Evolutionary conservation across 1,284 basidiomycete genomes (phyloP).

Genomic region (Moniliophthora roreri): DNA sequence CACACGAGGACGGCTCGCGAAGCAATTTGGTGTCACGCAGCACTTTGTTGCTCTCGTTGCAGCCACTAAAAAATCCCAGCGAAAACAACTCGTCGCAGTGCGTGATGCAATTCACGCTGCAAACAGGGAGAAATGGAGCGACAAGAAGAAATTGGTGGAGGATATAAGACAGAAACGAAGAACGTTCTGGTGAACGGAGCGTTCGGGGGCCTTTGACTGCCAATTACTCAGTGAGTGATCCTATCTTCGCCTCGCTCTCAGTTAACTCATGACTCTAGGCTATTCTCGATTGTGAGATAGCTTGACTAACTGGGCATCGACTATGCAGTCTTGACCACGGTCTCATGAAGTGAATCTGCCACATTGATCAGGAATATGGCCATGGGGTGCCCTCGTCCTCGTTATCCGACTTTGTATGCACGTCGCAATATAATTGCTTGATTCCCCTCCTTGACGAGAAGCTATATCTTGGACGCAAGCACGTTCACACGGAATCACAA

Average conservation of each 20-base stretch:
- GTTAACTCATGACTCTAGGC: not conserved
- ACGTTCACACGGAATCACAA: too few relatives aligned
- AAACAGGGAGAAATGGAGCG: conserved; percentile 55
- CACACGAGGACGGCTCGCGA: conserved; percentile 51
- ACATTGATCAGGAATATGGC: too few relatives aligned
- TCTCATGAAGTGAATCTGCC: too few relatives aligned
- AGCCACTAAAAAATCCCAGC: conserved; percentile 47
- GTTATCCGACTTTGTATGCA: too few relatives aligned
- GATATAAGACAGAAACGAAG: conserved; percentile 58
- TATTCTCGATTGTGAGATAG: too few relatives aligned
- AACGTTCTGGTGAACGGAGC: conserved; percentile 51
- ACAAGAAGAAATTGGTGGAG: conserved; percentile 49
- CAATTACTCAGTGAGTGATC: too few relatives aligned
- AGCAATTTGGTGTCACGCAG: conserved; percentile 56
- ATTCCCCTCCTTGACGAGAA: not conserved
- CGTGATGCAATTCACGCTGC: conserved; percentile 40
- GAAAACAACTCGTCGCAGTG: conserved; percentile 35
- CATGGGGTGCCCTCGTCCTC: too few relatives aligned
- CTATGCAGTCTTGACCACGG: too few relatives aligned
- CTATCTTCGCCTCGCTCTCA: not conserved
- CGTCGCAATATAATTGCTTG: not conserved
- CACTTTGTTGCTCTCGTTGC: conserved; percentile 57
- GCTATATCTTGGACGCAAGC: too few relatives aligned
- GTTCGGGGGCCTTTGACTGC: conserved; percentile 5
- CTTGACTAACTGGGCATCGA: too few relatives aligned